Percentiles rank a stretch among this genome's conserved stretches.
phyloP scores from a whole-genome alignment of 495 filamentous ascomycete genomes.

The Neurospora sp. region DNA sequence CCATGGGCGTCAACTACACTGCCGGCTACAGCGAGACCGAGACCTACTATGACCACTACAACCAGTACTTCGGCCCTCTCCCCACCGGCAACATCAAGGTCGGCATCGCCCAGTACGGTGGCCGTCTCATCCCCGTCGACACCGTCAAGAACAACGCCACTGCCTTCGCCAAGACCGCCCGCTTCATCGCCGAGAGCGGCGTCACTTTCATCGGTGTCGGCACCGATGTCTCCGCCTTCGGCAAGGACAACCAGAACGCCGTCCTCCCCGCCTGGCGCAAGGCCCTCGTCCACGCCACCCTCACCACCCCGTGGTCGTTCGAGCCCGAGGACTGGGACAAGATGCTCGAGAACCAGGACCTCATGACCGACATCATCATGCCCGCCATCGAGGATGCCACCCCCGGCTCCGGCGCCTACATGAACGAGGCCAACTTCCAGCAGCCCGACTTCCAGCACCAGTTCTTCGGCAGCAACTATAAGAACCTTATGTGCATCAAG shows the following conservation, averaged over 20 bases:
- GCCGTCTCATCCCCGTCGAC: conserved; percentile 48
- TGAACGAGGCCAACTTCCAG: conserved; percentile 39
- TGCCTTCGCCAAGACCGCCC: conserved; percentile 28
- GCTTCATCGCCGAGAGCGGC: conserved; percentile 30
- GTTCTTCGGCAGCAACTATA: conserved; percentile 45
- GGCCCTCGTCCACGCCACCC: conserved; percentile 15
- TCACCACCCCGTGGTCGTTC: conserved; percentile 16
- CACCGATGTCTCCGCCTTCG: conserved; percentile 20
- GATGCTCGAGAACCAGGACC: conserved; percentile 16
- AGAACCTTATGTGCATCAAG: conserved; percentile 36
- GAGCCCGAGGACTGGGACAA: conserved; percentile 13
- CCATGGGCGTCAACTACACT: conserved; percentile 21
- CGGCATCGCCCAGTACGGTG: conserved; percentile 44
- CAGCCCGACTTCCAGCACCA: conserved; percentile 40
- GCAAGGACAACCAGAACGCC: conserved; percentile 28
- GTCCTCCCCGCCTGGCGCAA: conserved; percentile 41
- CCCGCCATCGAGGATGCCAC: conserved; percentile 25
- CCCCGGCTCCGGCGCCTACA: conserved; percentile 31
- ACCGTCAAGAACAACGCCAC: conserved; percentile 28
- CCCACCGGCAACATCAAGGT: conserved; percentile 33
- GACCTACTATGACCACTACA: conserved; percentile 38
- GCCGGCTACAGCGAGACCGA: conserved; percentile 20
- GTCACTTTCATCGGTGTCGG: conserved; percentile 28
- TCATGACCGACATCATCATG: conserved; percentile 24
- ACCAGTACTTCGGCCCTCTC: conserved; percentile 32